Percentiles rank a stretch among this genome's conserved stretches.
These are phyloP conservation scores for Botrytis byssoidea DNA, from an alignment of 2,329 filamentous ascomycete species.

Conservation along the genomic window DNA sequence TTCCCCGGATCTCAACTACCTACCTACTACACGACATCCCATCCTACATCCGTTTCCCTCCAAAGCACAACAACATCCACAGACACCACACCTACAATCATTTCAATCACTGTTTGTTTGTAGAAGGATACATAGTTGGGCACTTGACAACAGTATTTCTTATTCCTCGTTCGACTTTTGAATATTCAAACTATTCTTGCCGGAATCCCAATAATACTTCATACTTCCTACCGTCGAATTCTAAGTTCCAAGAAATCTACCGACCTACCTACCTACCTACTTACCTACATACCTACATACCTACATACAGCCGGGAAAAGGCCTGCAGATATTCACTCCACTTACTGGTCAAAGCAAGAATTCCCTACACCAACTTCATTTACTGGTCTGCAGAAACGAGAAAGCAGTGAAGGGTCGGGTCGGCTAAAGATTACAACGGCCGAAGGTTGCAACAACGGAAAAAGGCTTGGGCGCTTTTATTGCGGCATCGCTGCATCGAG, in stretches of 20 bases:
- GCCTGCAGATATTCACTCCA: constrained; percentile 7
- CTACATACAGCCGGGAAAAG: constrained; percentile 1
- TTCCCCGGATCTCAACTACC: constrained; percentile 6
- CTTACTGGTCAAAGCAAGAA: neutral
- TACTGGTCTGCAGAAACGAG: constrained; percentile 22
- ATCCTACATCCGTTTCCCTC: neutral
- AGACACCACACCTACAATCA: neutral
- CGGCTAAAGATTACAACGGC: constrained; percentile 31
- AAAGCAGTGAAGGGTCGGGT: constrained; percentile 22
- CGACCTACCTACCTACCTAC: neutral
- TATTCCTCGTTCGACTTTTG: neutral
- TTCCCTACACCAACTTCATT: constrained; percentile 15
- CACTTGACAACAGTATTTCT: neutral
- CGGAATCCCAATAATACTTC: neutral
- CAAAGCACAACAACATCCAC: neutral
- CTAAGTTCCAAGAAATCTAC: neutral
- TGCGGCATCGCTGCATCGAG: constrained; percentile 27
- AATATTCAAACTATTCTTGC: neutral
- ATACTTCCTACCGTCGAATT: neutral
- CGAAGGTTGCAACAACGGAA: constrained; percentile 30
- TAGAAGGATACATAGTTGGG: neutral
- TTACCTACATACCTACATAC: neutral
- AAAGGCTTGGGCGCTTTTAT: constrained; percentile 20
- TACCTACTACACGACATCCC: neutral
- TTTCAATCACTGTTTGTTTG: neutral